These are phyloP conservation scores for Petasospora rhodanensis DNA, from an alignment of 1,139 yeast genomes.

Conservation along the genomic window DNA sequence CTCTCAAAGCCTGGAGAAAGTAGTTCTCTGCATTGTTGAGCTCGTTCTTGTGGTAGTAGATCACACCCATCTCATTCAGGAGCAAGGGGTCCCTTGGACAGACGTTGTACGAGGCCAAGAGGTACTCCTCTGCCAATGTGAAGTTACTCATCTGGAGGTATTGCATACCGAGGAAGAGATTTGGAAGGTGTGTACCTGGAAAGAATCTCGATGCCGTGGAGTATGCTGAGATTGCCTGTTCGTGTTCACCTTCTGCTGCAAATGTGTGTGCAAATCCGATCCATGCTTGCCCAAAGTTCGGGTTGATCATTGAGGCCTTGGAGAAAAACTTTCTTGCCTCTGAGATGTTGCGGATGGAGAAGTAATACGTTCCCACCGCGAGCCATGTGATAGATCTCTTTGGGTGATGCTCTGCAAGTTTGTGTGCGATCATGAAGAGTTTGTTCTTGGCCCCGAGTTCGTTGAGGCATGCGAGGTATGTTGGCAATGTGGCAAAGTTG, in stretches of 20 bases:
- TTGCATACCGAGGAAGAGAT: slow-evolving; percentile 92
- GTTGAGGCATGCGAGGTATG: slow-evolving; percentile 77
- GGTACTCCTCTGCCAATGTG: slow-evolving; percentile 80
- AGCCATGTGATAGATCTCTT: slow-evolving; percentile 85
- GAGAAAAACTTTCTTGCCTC: slow-evolving; percentile 89
- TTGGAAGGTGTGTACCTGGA: slow-evolving; percentile 92
- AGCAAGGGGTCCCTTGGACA: slow-evolving; percentile 84
- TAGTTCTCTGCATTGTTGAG: slow-evolving; percentile 64
- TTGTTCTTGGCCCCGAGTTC: slow-evolving; percentile 83
- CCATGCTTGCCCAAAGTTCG: slow-evolving; percentile 96
- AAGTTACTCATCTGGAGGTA: slow-evolving; percentile 83
- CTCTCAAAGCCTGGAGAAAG: slow-evolving; percentile 67
- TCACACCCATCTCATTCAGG: slow-evolving; percentile 89
- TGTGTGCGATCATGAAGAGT: slow-evolving; percentile 77
- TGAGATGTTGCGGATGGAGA: slow-evolving; percentile 63
- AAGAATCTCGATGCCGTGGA: slow-evolving; percentile 92
- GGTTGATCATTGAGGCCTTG: slow-evolving; percentile 83
- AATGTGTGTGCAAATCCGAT: slow-evolving; percentile 97
- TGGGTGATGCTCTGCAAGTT: slow-evolving; percentile 82
- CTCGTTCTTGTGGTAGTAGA: slow-evolving; percentile 73
- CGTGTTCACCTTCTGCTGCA: slow-evolving; percentile 97
- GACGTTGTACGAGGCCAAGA: slow-evolving; percentile 67
- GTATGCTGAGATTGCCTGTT: slow-evolving; percentile 95
- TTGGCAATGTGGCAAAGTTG: slow-evolving; percentile 72
- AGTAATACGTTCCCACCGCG: slow-evolving; percentile 87